phyloP scores from a whole-genome alignment of 169 alveolate species.

The Babesia bovis region DNA sequence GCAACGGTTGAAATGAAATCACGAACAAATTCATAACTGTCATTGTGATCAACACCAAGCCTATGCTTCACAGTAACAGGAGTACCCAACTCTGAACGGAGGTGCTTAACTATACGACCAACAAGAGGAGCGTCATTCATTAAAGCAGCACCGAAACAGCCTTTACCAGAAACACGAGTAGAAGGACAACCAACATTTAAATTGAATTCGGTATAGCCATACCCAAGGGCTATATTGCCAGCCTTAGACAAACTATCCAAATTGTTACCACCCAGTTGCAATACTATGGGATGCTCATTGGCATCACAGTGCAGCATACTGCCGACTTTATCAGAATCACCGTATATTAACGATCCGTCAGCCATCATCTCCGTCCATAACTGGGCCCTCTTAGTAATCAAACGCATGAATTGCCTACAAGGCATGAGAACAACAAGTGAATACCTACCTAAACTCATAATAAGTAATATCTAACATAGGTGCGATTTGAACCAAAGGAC shows the following conservation, averaged over 20 bases:
- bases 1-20: constrained; percentile 80
- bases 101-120: constrained; percentile 76
- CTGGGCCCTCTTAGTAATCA: constrained; percentile 82
- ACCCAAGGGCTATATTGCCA: constrained; percentile 82
- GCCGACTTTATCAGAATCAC: constrained; percentile 45
- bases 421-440: neutral
- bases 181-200: constrained; percentile 94
- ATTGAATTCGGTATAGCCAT: constrained; percentile 92
- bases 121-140: constrained; percentile 91
- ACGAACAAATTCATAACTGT: constrained; percentile 79
- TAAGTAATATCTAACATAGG: constrained; percentile 95
- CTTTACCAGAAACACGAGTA: constrained; percentile 86
- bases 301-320: constrained; percentile 66
- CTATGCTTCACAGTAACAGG: constrained; percentile 94
- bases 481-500: constrained; percentile 85
- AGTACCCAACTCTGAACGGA: constrained; percentile 61
- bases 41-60: constrained; percentile 92
- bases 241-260: constrained; percentile 87
- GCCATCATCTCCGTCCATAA: constrained; percentile 93
- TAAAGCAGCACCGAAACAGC: constrained; percentile 96
- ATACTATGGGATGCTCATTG: constrained; percentile 84
- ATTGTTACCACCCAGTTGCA: constrained; percentile 94
- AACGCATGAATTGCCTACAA: constrained; percentile 78
- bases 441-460: constrained; percentile 80
- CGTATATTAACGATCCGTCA: constrained; percentile 81